A percentile compares a stretch with the other conserved stretches of the same genome.
Conservation (phyloP, 352 stramenopile species). For the Peronospora farinosa region DNA sequence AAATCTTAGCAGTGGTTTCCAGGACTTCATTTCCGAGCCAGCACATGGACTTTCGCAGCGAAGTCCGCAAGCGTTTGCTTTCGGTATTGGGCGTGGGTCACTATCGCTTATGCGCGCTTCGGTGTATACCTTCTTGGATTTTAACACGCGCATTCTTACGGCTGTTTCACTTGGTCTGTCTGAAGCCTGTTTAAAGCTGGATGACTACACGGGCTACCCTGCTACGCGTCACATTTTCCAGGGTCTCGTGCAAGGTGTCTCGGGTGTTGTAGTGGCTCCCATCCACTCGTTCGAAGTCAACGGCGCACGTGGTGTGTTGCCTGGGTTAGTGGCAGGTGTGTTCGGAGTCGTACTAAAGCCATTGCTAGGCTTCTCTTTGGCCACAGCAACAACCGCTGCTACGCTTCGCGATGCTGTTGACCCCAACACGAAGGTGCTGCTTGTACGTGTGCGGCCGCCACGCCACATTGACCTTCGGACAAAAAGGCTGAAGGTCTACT, state of each 20-base stretch:
- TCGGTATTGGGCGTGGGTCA: slow-evolving; percentile 72
- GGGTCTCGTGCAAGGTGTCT: slow-evolving; percentile 78
- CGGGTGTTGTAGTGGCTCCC: slow-evolving; percentile 72
- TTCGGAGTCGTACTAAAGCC: slow-evolving; percentile 82
- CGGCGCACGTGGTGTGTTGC: slow-evolving; percentile 65
- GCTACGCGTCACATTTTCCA: slow-evolving; percentile 85
- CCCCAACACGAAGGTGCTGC: slow-evolving; percentile 70
- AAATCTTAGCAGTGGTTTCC: slow-evolving; percentile 73
- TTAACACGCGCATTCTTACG: slow-evolving; percentile 82
- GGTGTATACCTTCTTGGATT: slow-evolving; percentile 84
- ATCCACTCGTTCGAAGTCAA: slow-evolving; percentile 82
- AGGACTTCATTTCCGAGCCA: slow-evolving; percentile 80
- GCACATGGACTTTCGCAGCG: slow-evolving; percentile 71
- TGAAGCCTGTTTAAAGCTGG: slow-evolving; percentile 79
- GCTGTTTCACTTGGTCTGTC: slow-evolving; percentile 75
- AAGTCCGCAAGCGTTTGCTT: slow-evolving; percentile 73
- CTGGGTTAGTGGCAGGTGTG: slow-evolving; percentile 66
- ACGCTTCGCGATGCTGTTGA: slow-evolving; percentile 76
- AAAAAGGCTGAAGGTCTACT: slow-evolving; percentile 76
- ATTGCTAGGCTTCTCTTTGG: slow-evolving; percentile 68
- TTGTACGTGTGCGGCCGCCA: slow-evolving; percentile 70
- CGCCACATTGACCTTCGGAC: slow-evolving; percentile 80
- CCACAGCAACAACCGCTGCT: slow-evolving; percentile 57
- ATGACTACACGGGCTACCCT: slow-evolving; percentile 85
- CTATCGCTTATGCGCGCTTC: slow-evolving; percentile 77